Percentiles rank a stretch among this genome's conserved stretches.
Evolutionary conservation across 2,329 filamentous ascomycete genomes (phyloP).

Genomic region (Samsoniella hepiali): DNA sequence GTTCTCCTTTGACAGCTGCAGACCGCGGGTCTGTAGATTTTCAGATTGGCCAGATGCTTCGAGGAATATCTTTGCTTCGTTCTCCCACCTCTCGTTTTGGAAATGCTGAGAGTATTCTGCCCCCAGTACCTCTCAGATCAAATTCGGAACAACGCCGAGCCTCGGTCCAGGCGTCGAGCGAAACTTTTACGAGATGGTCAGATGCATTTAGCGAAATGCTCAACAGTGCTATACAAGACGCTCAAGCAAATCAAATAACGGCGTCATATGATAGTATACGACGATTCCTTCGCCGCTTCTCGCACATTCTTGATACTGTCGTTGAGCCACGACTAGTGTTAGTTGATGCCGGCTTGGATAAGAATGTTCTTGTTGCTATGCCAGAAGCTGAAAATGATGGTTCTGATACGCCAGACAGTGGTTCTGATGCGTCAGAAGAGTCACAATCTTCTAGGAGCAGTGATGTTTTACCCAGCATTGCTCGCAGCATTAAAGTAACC

Average conservation of each 20-base stretch:
- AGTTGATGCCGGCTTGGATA: constrained; percentile 50
- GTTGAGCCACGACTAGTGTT: constrained; percentile 50
- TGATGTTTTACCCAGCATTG: neutral
- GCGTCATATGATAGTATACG: constrained; percentile 56
- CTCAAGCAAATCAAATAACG: constrained; percentile 56
- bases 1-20: constrained; percentile 30
- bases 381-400: neutral
- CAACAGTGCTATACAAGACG: constrained; percentile 56
- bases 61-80: constrained; percentile 40
- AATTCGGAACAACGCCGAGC: neutral
- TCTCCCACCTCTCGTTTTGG: constrained; percentile 51
- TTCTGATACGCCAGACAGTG: neutral
- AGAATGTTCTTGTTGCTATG: constrained; percentile 46
- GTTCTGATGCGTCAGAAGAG: neutral
- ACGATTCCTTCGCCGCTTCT: constrained; percentile 47
- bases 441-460: neutral
- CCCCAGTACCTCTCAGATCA: constrained; percentile 22
- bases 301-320: constrained; percentile 50
- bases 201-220: constrained; percentile 55
- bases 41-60: constrained; percentile 46
- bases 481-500: constrained; percentile 35
- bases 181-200: constrained; percentile 41
- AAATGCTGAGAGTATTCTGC: constrained; percentile 27
- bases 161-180: constrained; percentile 3
- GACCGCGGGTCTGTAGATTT: constrained; percentile 42